phyloP scores from a whole-genome alignment of 192 early-diverging fungal genomes.

The Entophlyctis luteolus region DNA sequence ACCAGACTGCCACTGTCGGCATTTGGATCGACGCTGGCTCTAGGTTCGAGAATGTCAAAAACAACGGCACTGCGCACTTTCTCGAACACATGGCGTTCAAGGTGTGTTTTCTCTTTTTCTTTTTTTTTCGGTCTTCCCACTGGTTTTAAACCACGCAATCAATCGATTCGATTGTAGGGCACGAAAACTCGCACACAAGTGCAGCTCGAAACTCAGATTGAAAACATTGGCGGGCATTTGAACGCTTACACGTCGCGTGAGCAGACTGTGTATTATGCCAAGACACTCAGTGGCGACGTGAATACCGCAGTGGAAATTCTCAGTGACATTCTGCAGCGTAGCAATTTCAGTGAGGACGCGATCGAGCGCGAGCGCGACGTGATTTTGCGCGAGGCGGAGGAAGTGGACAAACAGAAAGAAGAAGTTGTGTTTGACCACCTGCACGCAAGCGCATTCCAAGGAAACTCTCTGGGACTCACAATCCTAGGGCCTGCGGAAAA shows the following conservation, averaged over 20 bases:
- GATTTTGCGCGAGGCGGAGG: conserved; percentile 90
- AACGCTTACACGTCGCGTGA: conserved; percentile 99
- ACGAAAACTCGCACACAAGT: conserved; percentile 81
- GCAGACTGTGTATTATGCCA: conserved; percentile 98
- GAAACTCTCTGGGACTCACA: conserved; percentile 80
- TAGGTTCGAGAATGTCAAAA: conserved; percentile 57
- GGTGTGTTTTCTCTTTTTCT: conserved; percentile 39
- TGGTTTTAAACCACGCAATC: no score
- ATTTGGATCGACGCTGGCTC: conserved; percentile 64
- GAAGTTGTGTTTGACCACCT: conserved; percentile 99
- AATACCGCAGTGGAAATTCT: conserved; percentile 85
- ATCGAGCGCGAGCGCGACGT: conserved; percentile 98
- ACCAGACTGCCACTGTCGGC: conserved; percentile 57
- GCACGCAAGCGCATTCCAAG: conserved; percentile 92
- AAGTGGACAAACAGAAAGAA: conserved; percentile 85
- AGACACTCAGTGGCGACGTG: conserved; percentile 84
- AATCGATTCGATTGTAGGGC: conserved; percentile 69
- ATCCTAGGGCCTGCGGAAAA: conserved; percentile 93
- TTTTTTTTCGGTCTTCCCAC: no score
- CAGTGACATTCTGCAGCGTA: conserved; percentile 92
- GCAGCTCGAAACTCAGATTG: conserved; percentile 90
- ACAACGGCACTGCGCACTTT: conserved; percentile 97
- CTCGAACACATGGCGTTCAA: conserved; percentile 99
- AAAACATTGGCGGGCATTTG: conserved; percentile 97
- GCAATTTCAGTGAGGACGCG: conserved; percentile 72